Conservation (phyloP, 768 basidiomycete species). For the Kwoniella europaea region DNA sequence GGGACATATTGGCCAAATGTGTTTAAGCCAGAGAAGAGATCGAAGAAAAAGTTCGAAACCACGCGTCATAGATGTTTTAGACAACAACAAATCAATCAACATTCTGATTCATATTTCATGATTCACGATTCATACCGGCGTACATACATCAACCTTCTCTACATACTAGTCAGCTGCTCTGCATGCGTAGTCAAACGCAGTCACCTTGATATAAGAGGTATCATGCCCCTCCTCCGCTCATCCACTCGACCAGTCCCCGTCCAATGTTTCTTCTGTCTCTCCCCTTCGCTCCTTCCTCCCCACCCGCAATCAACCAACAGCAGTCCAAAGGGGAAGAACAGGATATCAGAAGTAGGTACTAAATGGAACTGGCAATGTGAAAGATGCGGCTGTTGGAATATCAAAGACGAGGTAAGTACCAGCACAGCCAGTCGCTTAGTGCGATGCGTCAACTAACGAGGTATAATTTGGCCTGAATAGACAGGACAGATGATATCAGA, state of each 20-base stretch:
- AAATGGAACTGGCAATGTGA: slow-evolving; percentile 52
- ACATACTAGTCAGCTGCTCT: not conserved
- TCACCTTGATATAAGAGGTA: not conserved
- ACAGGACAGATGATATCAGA: slow-evolving; percentile 79
- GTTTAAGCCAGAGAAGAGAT: too few relatives aligned
- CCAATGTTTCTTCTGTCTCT: slow-evolving; percentile 55
- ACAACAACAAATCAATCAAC: not conserved
- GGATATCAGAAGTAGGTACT: slow-evolving; percentile 36
- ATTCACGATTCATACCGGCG: not conserved
- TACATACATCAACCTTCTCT: not conserved
- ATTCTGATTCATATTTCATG: not conserved
- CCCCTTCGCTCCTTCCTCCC: slow-evolving; percentile 39
- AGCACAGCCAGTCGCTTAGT: not conserved
- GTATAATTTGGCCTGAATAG: slow-evolving; percentile 26
- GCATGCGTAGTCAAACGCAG: not conserved
- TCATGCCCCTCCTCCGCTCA: slow-evolving; percentile 42
- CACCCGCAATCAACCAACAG: not conserved
- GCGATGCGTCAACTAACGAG: not conserved
- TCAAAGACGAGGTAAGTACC: slow-evolving; percentile 39
- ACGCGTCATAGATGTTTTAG: not conserved
- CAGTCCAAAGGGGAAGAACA: slow-evolving; percentile 39
- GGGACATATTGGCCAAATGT: too few relatives aligned
- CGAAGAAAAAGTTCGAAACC: not conserved
- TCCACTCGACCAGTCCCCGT: slow-evolving; percentile 43
- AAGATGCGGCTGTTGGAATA: slow-evolving; percentile 50